Percentiles rank a stretch among this genome's conserved stretches.
Conservation (phyloP, 768 basidiomycete genomes). For the Panaeolus cyanescens region DNA sequence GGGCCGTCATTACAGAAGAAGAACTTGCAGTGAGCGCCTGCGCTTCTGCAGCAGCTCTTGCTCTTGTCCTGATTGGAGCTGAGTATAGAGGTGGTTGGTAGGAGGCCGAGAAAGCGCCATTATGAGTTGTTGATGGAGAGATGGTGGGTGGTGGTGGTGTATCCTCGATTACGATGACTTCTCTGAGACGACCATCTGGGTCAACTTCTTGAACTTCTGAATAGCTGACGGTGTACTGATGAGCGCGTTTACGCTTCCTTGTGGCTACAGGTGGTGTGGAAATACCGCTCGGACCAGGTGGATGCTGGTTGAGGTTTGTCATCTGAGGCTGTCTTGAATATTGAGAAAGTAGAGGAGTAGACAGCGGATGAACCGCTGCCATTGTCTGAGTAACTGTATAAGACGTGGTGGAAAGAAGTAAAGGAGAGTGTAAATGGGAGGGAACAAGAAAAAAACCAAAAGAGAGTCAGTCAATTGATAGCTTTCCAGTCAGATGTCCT, state of each 20-base stretch:
- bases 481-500: constrained; percentile 42
- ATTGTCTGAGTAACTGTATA: constrained; percentile 54
- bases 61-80: constrained; percentile 81
- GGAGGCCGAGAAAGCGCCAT: constrained; percentile 72
- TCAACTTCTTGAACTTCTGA: constrained; percentile 90
- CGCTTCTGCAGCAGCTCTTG: constrained; percentile 85
- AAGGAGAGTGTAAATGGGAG: constrained; percentile 15
- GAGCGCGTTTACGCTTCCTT: constrained; percentile 82
- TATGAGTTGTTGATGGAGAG: constrained; percentile 74
- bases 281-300: constrained; percentile 59
- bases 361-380: constrained; percentile 72
- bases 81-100: constrained; percentile 78
- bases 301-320: constrained; percentile 39
- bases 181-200: constrained; percentile 70
- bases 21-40: constrained; percentile 73
- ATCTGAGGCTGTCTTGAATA: constrained; percentile 57
- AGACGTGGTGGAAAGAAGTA: constrained; percentile 51
- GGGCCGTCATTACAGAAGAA: constrained; percentile 64
- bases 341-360: constrained; percentile 61
- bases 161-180: constrained; percentile 93
- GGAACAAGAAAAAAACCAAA: too few species aligned
- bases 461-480: too few species aligned
- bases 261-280: constrained; percentile 71
- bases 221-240: constrained; percentile 82
- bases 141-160: constrained; percentile 82